phyloP scores from a whole-genome alignment of 257 asterid species.

The Penstemon eatonii region DNA sequence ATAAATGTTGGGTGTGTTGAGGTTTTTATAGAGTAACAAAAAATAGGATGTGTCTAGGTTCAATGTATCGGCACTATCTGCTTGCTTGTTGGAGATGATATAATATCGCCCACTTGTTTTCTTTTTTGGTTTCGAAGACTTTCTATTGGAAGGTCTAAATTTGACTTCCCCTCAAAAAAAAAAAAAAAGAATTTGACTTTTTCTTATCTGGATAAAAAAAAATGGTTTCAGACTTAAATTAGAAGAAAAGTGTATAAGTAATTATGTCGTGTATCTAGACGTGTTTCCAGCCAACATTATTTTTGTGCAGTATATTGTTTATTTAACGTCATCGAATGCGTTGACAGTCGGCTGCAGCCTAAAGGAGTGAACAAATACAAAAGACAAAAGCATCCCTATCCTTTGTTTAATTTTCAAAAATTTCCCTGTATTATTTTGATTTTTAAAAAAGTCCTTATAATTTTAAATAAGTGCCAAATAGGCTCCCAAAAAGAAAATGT shows the following conservation, averaged over 20 bases:
- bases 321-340: neutral
- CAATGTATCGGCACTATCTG: constrained; percentile 44
- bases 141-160: neutral
- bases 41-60: constrained; percentile 48
- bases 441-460: too few relatives aligned
- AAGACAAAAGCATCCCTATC: too few relatives aligned
- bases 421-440: too few relatives aligned
- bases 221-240: neutral
- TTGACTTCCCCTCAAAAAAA: neutral
- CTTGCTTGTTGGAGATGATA: neutral
- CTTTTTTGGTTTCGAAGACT: too few relatives aligned
- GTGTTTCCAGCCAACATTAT: neutral
- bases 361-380: too few relatives aligned
- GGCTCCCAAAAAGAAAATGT: too few relatives aligned
- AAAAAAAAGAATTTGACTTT: neutral
- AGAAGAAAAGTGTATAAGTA: neutral
- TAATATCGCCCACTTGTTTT: too few relatives aligned
- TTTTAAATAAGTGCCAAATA: too few relatives aligned
- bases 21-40: constrained; percentile 20
- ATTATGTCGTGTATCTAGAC: neutral
- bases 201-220: neutral
- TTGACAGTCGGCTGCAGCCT: neutral
- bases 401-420: too few relatives aligned
- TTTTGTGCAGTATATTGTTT: neutral
- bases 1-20: neutral